Percentiles rank a stretch among this genome's conserved stretches.
phyloP scores from a whole-genome alignment of 2,329 filamentous ascomycete species.

The Fusarium udum region DNA sequence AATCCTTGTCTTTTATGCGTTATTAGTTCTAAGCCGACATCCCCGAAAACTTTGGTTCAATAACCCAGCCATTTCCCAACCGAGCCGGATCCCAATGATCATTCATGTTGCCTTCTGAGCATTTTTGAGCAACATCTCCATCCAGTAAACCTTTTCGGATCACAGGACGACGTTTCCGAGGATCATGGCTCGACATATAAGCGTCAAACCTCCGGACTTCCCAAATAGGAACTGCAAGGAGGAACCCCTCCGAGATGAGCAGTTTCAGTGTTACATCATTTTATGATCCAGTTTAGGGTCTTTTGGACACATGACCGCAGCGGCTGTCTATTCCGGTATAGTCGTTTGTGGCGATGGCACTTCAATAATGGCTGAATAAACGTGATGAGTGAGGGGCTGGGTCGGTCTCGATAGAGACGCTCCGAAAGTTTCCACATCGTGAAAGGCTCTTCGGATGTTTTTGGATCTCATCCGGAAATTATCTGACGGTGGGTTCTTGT shows the following conservation, averaged over 20 bases:
- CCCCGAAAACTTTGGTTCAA: not conserved
- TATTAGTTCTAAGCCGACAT: not conserved
- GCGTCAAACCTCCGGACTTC: conserved; percentile 12
- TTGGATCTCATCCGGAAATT: conserved; percentile 5
- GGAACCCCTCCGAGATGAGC: conserved; percentile 30
- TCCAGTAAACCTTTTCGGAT: not conserved
- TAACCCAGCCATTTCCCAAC: not conserved
- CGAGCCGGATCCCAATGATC: not conserved
- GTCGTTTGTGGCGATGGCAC: not conserved
- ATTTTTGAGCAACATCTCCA: not conserved
- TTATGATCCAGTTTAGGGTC: not conserved
- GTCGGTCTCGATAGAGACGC: conserved; percentile 3
- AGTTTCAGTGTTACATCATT: conserved; percentile 14
- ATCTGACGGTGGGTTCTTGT: not conserved
- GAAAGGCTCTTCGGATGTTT: not conserved
- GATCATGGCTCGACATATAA: conserved; percentile 2
- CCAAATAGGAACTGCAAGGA: conserved; percentile 25
- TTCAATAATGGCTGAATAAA: not conserved
- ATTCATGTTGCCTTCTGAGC: not conserved
- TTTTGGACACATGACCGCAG: not conserved
- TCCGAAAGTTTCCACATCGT: conserved; percentile 15
- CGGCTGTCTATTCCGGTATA: not conserved
- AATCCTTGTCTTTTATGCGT: not conserved
- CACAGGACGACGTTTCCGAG: conserved; percentile 6
- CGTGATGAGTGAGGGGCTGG: not conserved